Evolutionary conservation across 1,284 basidiomycete genomes (phyloP).

Genomic region (Cutaneotrichosporon cavernicola): DNA sequence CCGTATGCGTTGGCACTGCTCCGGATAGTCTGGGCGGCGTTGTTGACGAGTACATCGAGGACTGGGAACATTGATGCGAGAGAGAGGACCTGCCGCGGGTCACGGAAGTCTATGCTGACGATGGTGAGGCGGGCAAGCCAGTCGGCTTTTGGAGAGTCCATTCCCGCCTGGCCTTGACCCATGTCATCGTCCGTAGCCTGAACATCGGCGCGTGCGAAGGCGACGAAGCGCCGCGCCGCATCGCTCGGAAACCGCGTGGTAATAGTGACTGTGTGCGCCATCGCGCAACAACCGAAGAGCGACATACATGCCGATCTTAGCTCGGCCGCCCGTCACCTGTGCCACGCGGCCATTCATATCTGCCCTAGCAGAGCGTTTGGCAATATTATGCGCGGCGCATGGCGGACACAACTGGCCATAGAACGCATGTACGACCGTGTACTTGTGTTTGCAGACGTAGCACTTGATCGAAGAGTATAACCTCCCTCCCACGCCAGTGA

Average conservation of each 20-base stretch:
- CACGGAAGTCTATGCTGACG: constrained; percentile 7
- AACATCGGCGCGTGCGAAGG: not conserved
- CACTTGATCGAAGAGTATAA: not conserved
- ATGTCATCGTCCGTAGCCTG: not conserved
- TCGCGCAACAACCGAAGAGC: not conserved
- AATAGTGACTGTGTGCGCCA: constrained; percentile 7
- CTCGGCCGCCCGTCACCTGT: constrained; percentile 7
- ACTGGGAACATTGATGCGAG: not conserved
- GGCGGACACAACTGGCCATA: not conserved
- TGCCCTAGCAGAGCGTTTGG: not conserved
- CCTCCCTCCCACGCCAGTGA: not conserved
- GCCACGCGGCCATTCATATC: not conserved
- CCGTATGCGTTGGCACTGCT: not conserved
- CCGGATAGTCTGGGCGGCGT: constrained; percentile 8
- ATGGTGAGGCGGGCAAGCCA: constrained; percentile 4
- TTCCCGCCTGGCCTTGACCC: not conserved
- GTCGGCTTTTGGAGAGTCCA: not conserved
- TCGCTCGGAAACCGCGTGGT: constrained; percentile 8
- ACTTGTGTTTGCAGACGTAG: not conserved
- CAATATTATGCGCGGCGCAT: not conserved
- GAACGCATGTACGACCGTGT: not conserved
- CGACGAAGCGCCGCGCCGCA: constrained; percentile 1
- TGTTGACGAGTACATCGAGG: constrained; percentile 8
- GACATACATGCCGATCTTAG: constrained; percentile 11
- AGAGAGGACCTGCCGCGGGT: not conserved